These are phyloP conservation scores for Panaeolus papilionaceus DNA, from an alignment of 768 basidiomycete species.

Conservation along the genomic window DNA sequence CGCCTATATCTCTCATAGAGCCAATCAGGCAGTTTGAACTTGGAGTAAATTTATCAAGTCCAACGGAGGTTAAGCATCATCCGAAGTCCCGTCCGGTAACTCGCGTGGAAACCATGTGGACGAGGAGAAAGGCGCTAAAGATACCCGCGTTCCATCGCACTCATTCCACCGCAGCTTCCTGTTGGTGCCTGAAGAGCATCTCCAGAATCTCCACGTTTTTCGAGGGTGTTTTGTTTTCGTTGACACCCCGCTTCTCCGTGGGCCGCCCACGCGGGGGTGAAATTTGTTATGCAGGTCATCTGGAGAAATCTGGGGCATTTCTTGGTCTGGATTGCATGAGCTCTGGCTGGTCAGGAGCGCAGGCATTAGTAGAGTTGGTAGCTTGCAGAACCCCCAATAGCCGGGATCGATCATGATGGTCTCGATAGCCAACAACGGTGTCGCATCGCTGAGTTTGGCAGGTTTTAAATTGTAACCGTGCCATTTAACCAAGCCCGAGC, in stretches of 20 bases:
- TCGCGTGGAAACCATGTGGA: conserved; percentile 11
- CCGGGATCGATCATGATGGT: not conserved
- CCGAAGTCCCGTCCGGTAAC: conserved; percentile 6
- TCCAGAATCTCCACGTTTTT: not conserved
- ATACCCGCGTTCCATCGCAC: conserved; percentile 10
- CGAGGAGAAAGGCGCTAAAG: conserved; percentile 12
- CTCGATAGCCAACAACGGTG: not conserved
- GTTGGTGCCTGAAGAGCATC: not conserved
- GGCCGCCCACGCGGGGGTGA: not conserved
- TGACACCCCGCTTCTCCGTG: not conserved
- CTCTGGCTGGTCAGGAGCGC: not conserved
- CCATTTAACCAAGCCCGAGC: not conserved
- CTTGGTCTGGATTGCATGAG: not conserved
- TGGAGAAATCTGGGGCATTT: not conserved
- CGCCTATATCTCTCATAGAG: too few relatives aligned
- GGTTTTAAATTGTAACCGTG: not conserved
- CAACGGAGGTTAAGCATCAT: not conserved
- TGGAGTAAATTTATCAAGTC: not conserved
- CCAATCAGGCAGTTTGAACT: too few relatives aligned
- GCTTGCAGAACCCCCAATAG: not conserved
- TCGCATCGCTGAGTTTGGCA: not conserved
- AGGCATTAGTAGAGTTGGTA: not conserved
- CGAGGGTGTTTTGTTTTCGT: not conserved
- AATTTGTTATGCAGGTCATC: not conserved
- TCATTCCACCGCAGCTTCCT: not conserved